Base-by-base conservation (phyloP, 1,284 basidiomycete genomes). In the Anthracocystis panici-leucophaei region DNA sequence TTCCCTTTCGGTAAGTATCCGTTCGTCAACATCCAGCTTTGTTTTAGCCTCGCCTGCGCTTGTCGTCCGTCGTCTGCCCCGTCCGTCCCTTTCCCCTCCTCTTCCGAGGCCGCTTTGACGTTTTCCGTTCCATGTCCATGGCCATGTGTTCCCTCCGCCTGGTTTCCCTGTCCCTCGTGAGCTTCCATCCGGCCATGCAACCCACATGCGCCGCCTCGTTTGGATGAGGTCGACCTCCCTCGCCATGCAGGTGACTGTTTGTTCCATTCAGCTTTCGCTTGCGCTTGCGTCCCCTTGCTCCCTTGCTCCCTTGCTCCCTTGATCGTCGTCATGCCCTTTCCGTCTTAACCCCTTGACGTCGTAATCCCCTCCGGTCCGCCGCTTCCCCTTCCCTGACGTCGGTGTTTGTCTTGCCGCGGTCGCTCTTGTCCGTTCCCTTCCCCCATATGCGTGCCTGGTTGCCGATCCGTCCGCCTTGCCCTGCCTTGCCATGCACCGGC, bases 1-100 rank as follows among this genome's bases (percentile, higher is more conserved):
- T 31, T 29, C 23, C 25, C 45, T 21, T 44, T 25, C 40, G 52
- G 52, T 54, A 54, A 18, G 52, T 54, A 54, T 54, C 27, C 52
- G 41, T 54, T 7, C 27, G 27, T 27, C 27, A 27, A 27, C 25
- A 29, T 44, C 27, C 23, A 44, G 18, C 25, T 18, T 54, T 25
- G 40, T 27, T 54, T 33, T 42, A 31, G 52, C 38, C 51, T 53
- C 50, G 21, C 52, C 20, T 40, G 38, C 41, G 25, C n/a, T 27
- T 20, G 38, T 40, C 21, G 23, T 27, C 41, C 12, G 52, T 31
- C 40, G 16, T n/a, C 27, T 25, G 20, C 35, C 50, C 20, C 33
- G 9, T 35, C 50, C 9, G 33, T 25, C 33, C 16, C n/a, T 52
- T 5, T 31, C 14, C 18, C 50, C 27, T 20, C 33, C 20, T 51